Base-by-base conservation (phyloP, 75 land plant genomes). In the Sequoiadendron giganteum region DNA sequence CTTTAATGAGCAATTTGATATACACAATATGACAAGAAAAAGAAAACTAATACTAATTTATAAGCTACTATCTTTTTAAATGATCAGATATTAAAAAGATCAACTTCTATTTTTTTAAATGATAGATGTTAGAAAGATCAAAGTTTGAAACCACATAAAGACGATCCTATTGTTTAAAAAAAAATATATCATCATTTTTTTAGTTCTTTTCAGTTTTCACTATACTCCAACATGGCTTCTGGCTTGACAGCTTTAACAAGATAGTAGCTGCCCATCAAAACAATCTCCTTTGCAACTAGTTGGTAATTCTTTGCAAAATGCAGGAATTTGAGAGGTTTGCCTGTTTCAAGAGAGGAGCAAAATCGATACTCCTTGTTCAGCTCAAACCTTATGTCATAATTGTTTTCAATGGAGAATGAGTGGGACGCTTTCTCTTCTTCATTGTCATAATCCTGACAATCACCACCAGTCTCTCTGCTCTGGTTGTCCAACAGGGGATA, bases 251-350 rank as follows among this genome's bases (percentile, higher is more conserved):
- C 43, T 76, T 80, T 75, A 34, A 86, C 48, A 54, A 73, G 79
- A 80, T 25, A 54, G 79, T 40, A 86, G 0, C 21, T 86, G 36
- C 87, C 79, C 85, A 54, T 80, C 84, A 86, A 75, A 54, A 73
- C 32, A 52, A 54, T 80, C 56, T 86, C 73, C 39, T 86, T 43
- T 1, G 84, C 47, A 19, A 86, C 87, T 18, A 80, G 28, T 3
- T 49, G 83, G 15, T 76, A 14, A 48, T 43, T n/a, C 87, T 42
- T 86, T 73, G 77, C 77, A 73, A 10, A 73, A 73, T 73, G 77
- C 3, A 73, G 28, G 77, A 73, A 73, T 3, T 73, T 73, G 36
- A 73, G 77, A 32, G 77, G 77, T 73, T 73, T 73, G 15, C 77
- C 77, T 73, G 77, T 73, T 32, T 73, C 77, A 73, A 73, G 34